A percentile compares a stretch with the other conserved stretches of the same genome.
These are phyloP conservation scores for Taphrina populina DNA, from an alignment of 1,139 yeast genomes.

Conservation along the genomic window DNA sequence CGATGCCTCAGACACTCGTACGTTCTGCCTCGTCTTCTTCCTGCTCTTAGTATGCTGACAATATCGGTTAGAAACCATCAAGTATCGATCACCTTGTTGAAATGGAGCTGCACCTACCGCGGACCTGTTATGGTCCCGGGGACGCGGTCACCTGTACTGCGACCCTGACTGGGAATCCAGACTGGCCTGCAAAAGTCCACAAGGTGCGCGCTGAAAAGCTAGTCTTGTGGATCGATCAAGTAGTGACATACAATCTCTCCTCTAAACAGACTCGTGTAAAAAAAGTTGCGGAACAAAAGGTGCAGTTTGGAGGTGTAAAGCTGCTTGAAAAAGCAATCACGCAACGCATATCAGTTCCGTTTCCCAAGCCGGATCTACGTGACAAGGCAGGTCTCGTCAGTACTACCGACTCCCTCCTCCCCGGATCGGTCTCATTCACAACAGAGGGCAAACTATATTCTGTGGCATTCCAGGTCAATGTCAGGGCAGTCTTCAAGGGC, in stretches of 20 bases:
- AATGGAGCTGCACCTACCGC: slow-evolving; percentile 32
- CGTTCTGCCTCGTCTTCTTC: neutral
- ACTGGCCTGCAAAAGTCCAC: slow-evolving; percentile 32
- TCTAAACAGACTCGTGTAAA: slow-evolving; percentile 1
- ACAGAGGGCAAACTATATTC: slow-evolving; percentile 14
- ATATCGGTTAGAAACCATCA: neutral
- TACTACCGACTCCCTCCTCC: slow-evolving; percentile 5
- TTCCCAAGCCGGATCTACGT: slow-evolving; percentile 5
- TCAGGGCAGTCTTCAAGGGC: slow-evolving; percentile 25
- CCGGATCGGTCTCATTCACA: slow-evolving; percentile 12
- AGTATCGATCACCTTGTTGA: slow-evolving; percentile 30
- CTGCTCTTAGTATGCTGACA: neutral
- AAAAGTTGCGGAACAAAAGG: slow-evolving; percentile 14
- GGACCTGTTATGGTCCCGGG: slow-evolving; percentile 33
- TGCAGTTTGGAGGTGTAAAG: slow-evolving; percentile 21
- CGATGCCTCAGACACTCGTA: slow-evolving; percentile 12
- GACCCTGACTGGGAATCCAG: slow-evolving; percentile 31
- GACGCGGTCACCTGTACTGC: slow-evolving; percentile 30
- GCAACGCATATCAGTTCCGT: slow-evolving; percentile 11
- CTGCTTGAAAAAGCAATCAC: slow-evolving; percentile 15
- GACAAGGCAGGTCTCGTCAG: slow-evolving; percentile 24
- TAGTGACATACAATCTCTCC: slow-evolving; percentile 7
- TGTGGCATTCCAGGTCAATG: slow-evolving; percentile 13
- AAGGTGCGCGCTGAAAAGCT: slow-evolving; percentile 25
- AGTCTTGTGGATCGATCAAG: slow-evolving; percentile 20